Evolutionary conservation across 2,329 filamentous ascomycete genomes (phyloP), one percentile per base, ranked within the genome.

Genomic region (Orbilia brochopaga): DNA sequence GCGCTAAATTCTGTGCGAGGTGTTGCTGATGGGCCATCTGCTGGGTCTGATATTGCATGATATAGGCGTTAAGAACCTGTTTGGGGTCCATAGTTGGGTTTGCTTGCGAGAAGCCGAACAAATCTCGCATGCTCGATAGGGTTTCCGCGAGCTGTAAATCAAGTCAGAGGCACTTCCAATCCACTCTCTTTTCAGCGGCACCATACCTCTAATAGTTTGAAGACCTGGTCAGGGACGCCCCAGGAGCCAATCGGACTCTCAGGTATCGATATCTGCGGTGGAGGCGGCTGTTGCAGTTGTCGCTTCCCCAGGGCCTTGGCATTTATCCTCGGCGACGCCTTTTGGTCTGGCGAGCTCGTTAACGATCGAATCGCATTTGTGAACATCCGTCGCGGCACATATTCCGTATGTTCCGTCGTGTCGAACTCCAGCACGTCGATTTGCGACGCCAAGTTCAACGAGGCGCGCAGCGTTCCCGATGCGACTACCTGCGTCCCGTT

Each of bases 401-500:
- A 96, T 80, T 97, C 92, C 75, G 92, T 90, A 76, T 95, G 89
- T 55, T 83, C 84, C 37, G 83, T 85, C 1, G 90, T 91, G 52
- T 87, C 83, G 75, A 97, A 92, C 76, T 96, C 91, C 54, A 97
- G 84, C 70, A 91, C 83, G 73, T 96, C 91, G 69, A 99, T 88
- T 78, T 89, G 91, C 73, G 91, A 88, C 40, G 89, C 85, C 7
- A 82, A 82, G 76, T 95, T 90, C 77, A 96, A 96, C 73, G 91
- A 86, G 0, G 89, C 92, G 54, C 88, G 87, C 24, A 97, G 81
- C 2, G 84, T 87, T 48, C 93, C 93, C n/a, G 83, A 86, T 8
- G 89, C 88, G 55, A 95, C 87, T 42, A 95, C 83, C 88, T 93
- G 74, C 17, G 69, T 67, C 58, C 88, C 89, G 73, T 89, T 91